Percentiles rank a stretch among this genome's conserved stretches.
These are phyloP conservation scores for Hericium rajendrae DNA, from an alignment of 768 basidiomycete species.

Conservation along the genomic window DNA sequence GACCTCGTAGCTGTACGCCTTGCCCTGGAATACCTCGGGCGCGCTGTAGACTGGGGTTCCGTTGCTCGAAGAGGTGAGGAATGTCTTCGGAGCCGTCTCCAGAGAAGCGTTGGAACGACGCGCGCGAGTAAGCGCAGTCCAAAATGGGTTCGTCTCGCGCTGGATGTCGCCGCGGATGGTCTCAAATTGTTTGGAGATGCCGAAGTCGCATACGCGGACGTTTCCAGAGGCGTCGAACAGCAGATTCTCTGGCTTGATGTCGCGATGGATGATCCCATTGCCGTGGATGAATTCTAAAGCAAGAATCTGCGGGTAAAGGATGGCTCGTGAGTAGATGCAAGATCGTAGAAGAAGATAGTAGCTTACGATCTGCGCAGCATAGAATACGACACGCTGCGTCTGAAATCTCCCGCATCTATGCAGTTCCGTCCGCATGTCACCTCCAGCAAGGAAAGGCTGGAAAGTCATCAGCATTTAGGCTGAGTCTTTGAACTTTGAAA, in stretches of 20 bases:
- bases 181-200: constrained; percentile 5
- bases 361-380: constrained; percentile 7
- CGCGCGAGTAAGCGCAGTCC: background rate
- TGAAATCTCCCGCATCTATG: background rate
- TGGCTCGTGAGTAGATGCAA: background rate
- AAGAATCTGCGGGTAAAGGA: background rate
- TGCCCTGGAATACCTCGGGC: constrained; percentile 1
- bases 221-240: constrained; percentile 4
- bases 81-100: no score
- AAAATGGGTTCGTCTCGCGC: background rate
- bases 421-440: background rate
- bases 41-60: constrained; percentile 6
- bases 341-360: background rate
- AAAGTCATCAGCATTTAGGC: background rate
- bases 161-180: background rate
- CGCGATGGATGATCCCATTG: constrained; percentile 5
- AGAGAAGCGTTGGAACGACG: no score
- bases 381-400: background rate
- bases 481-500: no score
- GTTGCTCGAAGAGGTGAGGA: no score
- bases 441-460: background rate
- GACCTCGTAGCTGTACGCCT: constrained; percentile 29
- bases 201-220: constrained; percentile 7
- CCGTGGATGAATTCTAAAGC: constrained; percentile 5
- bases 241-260: constrained; percentile 9